Evolutionary conservation across 345 rosid genomes (phyloP).

Genomic region (Brassica incana): DNA sequence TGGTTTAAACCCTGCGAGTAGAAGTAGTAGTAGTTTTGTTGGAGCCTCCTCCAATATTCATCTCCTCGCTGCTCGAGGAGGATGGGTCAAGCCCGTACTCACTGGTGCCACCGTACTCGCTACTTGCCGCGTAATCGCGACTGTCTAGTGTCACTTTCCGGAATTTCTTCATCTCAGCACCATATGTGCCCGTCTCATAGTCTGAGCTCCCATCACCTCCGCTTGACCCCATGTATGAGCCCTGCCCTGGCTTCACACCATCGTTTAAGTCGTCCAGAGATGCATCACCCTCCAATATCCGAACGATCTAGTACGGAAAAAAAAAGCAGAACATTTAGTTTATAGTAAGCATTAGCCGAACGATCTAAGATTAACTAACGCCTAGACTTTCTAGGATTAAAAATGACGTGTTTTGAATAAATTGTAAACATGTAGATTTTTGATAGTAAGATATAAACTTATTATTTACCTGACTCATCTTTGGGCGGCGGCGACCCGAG

Average conservation of each 20-base stretch:
- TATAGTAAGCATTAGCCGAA: neutral
- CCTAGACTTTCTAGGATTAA: neutral
- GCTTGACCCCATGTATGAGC: slow-evolving; percentile 43
- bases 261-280: slow-evolving; percentile 71
- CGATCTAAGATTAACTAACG: neutral
- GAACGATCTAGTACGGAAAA: slow-evolving; percentile 52
- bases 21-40: slow-evolving; percentile 36
- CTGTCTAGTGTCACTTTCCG: slow-evolving; percentile 65
- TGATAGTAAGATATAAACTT: slow-evolving; percentile 4
- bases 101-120: slow-evolving; percentile 70
- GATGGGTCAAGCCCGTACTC: slow-evolving; percentile 78
- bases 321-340: neutral
- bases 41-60: slow-evolving; percentile 7
- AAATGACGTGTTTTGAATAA: neutral
- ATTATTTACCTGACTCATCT: slow-evolving; percentile 76
- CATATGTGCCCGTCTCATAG: slow-evolving; percentile 71
- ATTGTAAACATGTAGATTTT: neutral
- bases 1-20: slow-evolving; percentile 58
- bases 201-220: slow-evolving; percentile 76
- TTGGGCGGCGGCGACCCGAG: slow-evolving; percentile 84
- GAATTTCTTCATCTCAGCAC: slow-evolving; percentile 74
- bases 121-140: slow-evolving; percentile 70
- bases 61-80: slow-evolving; percentile 73
- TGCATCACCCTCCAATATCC: slow-evolving; percentile 76
- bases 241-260: slow-evolving; percentile 66